Conservation (phyloP, 257 asterid genomes). For the Petunia secreta region DNA sequence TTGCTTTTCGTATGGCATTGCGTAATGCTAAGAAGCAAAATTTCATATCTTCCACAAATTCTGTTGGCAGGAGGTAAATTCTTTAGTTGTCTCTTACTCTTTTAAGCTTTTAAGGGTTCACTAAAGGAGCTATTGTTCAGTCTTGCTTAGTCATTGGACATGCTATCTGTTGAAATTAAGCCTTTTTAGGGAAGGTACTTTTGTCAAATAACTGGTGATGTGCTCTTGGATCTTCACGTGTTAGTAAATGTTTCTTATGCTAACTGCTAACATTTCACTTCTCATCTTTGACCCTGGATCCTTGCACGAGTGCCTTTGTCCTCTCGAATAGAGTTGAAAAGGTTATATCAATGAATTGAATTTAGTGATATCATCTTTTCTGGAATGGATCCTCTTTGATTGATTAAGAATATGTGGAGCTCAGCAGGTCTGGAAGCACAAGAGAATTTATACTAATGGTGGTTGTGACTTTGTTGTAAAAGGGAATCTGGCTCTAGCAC, state of each 20-base stretch:
- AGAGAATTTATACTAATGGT: background rate
- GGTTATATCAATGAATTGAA: too few relatives aligned
- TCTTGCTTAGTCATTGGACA: background rate
- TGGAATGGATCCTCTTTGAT: too few relatives aligned
- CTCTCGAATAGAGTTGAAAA: too few relatives aligned
- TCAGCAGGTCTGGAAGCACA: too few relatives aligned
- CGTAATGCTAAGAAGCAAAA: background rate
- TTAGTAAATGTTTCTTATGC: background rate
- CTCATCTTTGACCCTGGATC: slow-evolving; percentile 3
- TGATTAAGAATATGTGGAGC: too few relatives aligned
- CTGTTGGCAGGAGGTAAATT: background rate
- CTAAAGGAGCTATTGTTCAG: background rate
- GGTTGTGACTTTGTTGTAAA: slow-evolving; percentile 17
- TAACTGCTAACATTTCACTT: background rate
- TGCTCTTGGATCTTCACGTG: background rate
- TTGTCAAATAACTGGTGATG: too few relatives aligned
- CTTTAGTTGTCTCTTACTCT: background rate
- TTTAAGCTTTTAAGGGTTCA: background rate
- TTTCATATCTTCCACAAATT: background rate
- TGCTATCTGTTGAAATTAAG: too few relatives aligned
- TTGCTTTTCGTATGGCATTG: background rate
- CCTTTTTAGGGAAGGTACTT: too few relatives aligned
- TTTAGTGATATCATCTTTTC: too few relatives aligned
- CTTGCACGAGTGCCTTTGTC: background rate
- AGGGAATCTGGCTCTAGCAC: slow-evolving; percentile 71